These are phyloP conservation scores for Tripterygium wilfordii DNA, from an alignment of 177 flowering plant species.

Conservation along the genomic window DNA sequence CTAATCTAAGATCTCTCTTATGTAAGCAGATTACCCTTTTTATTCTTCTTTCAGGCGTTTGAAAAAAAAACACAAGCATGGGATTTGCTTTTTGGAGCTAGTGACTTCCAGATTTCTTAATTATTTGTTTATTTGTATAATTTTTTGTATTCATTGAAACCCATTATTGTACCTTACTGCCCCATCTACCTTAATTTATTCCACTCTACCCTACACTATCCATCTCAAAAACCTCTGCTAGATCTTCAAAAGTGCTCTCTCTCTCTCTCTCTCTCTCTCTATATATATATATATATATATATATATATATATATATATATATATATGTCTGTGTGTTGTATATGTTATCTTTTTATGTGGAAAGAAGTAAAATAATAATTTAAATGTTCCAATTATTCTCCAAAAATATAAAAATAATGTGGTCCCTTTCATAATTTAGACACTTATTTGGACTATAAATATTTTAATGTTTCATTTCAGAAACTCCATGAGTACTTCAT, in stretches of 20 bases:
- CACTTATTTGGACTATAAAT: constrained; percentile 9
- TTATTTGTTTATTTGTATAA: no score
- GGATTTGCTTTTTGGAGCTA: constrained; percentile 10
- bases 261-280: constrained; percentile 1
- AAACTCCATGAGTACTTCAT: no score
- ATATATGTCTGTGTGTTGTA: no score
- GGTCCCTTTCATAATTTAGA: constrained; percentile 9
- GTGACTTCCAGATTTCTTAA: constrained; percentile 13
- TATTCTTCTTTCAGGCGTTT: no score
- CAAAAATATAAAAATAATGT: background rate
- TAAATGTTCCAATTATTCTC: no score
- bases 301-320: no score
- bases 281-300: no score
- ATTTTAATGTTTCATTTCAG: background rate
- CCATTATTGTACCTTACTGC: constrained; percentile 1
- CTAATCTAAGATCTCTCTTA: constrained; percentile 7
- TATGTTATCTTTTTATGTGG: no score
- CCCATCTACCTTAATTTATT: constrained; percentile 16
- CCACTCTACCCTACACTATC: constrained; percentile 24
- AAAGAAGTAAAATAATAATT: no score
- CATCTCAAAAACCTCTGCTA: constrained; percentile 19
- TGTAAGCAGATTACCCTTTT: constrained; percentile 14
- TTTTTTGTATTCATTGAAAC: constrained; percentile 4
- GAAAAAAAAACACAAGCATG: no score
- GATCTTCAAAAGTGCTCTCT: constrained; percentile 21